These are phyloP conservation scores for Aspergillus pseudonomiae DNA, from an alignment of 2,329 filamentous ascomycete genomes.

Conservation along the genomic window DNA sequence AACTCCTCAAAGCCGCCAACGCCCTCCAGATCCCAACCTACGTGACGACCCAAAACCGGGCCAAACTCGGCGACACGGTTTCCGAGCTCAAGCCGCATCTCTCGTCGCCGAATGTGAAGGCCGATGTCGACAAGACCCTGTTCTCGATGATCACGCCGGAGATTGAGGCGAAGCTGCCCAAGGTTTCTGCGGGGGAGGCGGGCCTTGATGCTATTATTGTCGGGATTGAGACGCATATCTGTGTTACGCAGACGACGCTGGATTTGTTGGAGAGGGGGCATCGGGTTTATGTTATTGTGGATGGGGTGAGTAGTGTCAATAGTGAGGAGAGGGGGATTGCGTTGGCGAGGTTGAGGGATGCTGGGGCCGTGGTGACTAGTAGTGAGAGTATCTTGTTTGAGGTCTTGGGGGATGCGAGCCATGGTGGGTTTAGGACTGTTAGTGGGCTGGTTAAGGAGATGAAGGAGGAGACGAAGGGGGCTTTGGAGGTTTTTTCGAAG, in stretches of 20 bases:
- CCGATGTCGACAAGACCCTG: slow-evolving; percentile 77
- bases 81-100: slow-evolving; percentile 66
- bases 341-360: slow-evolving; percentile 71
- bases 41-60: slow-evolving; percentile 81
- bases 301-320: slow-evolving; percentile 89
- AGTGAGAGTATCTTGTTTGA: slow-evolving; percentile 93
- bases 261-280: slow-evolving; percentile 77
- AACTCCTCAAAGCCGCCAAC: slow-evolving; percentile 64
- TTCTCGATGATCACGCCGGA: slow-evolving; percentile 86
- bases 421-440: slow-evolving; percentile 70
- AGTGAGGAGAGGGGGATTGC: slow-evolving; percentile 78
- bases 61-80: slow-evolving; percentile 79
- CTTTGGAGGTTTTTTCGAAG: slow-evolving; percentile 67
- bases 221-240: slow-evolving; percentile 93
- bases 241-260: slow-evolving; percentile 87
- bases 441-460: slow-evolving; percentile 79
- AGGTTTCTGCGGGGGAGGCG: slow-evolving; percentile 34
- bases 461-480: slow-evolving; percentile 68
- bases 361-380: slow-evolving; percentile 78
- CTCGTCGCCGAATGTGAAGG: slow-evolving; percentile 49
- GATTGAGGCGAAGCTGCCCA: slow-evolving; percentile 50
- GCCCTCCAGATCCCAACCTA: slow-evolving; percentile 70
- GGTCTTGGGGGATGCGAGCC: slow-evolving; percentile 77
- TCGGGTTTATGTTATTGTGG: slow-evolving; percentile 81
- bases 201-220: slow-evolving; percentile 72